These are phyloP conservation scores for Pleurozium schreberi DNA, from an alignment of 225 moss, liverwort and hornwort species.

Conservation along the genomic window DNA sequence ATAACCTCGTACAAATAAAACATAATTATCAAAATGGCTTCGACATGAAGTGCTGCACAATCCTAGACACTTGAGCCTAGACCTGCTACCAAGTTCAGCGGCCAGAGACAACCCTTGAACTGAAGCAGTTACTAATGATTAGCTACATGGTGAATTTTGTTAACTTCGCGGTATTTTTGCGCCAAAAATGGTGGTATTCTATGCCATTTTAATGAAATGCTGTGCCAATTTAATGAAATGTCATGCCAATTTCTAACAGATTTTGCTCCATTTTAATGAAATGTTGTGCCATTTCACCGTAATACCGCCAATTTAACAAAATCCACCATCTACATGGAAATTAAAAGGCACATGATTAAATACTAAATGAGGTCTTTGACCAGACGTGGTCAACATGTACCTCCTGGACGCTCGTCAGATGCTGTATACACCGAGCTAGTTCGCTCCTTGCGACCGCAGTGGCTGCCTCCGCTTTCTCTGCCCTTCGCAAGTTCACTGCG, in stretches of 20 bases:
- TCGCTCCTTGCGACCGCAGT: slow-evolving; percentile 7
- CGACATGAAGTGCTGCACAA: not conserved
- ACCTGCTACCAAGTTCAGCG: not conserved
- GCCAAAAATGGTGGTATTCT: too few species aligned
- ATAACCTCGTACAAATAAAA: not conserved
- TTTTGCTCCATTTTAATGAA: too few species aligned
- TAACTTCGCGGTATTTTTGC: too few species aligned
- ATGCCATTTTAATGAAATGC: too few species aligned
- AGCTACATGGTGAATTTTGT: too few species aligned
- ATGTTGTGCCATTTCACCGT: too few species aligned
- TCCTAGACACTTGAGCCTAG: not conserved
- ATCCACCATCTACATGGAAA: too few species aligned
- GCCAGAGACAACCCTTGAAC: not conserved
- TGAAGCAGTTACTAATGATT: not conserved
- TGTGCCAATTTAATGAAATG: too few species aligned
- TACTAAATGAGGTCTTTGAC: not conserved
- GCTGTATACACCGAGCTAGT: slow-evolving; percentile 5
- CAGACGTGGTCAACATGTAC: not conserved
- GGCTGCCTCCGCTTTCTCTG: slow-evolving; percentile 29
- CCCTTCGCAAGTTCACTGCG: slow-evolving; percentile 13
- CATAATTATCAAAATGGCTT: not conserved
- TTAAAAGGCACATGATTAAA: not conserved
- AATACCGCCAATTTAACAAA: too few species aligned
- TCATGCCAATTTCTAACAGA: too few species aligned
- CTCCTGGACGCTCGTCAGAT: slow-evolving; percentile 3